A percentile compares a stretch with the other conserved stretches of the same genome.
Evolutionary conservation across 805 yeast genomes (phyloP).

Genomic region (Allodekkera sacchari): DNA sequence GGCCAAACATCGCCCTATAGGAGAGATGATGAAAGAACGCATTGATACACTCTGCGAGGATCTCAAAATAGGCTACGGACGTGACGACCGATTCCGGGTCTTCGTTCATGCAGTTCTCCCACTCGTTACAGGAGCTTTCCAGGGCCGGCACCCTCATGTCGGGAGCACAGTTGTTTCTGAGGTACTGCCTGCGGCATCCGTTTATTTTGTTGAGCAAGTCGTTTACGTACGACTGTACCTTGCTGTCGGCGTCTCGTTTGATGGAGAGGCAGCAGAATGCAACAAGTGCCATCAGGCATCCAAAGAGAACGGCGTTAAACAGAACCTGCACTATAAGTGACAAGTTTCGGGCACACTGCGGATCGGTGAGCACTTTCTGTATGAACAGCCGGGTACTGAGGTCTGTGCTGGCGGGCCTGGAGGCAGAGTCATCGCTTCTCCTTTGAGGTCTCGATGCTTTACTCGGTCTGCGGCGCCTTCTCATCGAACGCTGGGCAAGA

Average conservation of each 20-base stretch:
- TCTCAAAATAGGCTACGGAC: constrained; percentile 25
- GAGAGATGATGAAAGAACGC: constrained; percentile 24
- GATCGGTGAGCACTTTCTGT: constrained; percentile 15
- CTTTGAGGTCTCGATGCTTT: not conserved
- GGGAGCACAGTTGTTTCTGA: constrained; percentile 63
- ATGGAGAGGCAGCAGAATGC: constrained; percentile 18
- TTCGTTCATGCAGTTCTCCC: constrained; percentile 78
- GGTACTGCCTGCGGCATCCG: constrained; percentile 60
- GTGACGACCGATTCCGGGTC: constrained; percentile 47
- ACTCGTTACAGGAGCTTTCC: constrained; percentile 56
- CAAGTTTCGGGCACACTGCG: constrained; percentile 20
- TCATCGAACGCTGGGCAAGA: constrained; percentile 4
- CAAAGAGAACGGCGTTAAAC: constrained; percentile 17
- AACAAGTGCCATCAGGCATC: constrained; percentile 11
- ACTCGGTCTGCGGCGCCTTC: not conserved
- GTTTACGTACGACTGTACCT: constrained; percentile 53
- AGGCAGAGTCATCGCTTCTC: not conserved
- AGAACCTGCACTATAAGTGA: constrained; percentile 19
- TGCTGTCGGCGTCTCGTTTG: constrained; percentile 56
- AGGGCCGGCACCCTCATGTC: constrained; percentile 65
- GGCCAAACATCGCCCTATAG: constrained; percentile 17
- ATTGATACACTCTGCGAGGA: constrained; percentile 26
- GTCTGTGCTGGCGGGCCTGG: constrained; percentile 2
- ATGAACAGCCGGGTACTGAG: constrained; percentile 1
- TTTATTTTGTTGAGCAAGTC: constrained; percentile 59